Evolutionary conservation across 352 stramenopile genomes (phyloP).

Genomic region (Phytophthora lateralis): DNA sequence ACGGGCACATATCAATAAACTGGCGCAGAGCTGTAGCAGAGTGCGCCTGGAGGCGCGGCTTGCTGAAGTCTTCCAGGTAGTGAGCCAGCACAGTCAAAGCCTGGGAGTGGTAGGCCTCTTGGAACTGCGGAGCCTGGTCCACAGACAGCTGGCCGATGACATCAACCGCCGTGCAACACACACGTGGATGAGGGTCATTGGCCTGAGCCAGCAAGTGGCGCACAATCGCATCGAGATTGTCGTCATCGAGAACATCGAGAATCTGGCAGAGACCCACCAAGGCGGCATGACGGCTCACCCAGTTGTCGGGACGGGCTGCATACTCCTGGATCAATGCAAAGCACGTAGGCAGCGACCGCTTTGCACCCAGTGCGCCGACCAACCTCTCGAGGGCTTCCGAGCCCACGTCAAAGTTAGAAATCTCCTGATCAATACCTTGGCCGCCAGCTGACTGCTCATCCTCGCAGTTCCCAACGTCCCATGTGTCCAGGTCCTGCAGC

Average conservation of each 20-base stretch:
- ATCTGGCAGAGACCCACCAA: slow-evolving; percentile 86
- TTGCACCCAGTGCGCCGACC: slow-evolving; percentile 63
- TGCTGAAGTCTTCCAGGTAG: slow-evolving; percentile 65
- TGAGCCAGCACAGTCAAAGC: slow-evolving; percentile 65
- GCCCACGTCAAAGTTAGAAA: slow-evolving; percentile 89
- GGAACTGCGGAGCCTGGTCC: slow-evolving; percentile 82
- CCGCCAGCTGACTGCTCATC: slow-evolving; percentile 58
- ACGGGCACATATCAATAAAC: slow-evolving; percentile 85
- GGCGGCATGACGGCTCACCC: slow-evolving; percentile 77
- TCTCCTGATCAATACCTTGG: slow-evolving; percentile 61
- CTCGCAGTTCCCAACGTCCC: slow-evolving; percentile 70
- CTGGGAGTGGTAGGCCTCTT: slow-evolving; percentile 75
- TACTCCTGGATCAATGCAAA: slow-evolving; percentile 84
- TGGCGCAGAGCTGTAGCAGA: slow-evolving; percentile 76
- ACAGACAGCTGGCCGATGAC: slow-evolving; percentile 82
- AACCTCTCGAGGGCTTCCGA: slow-evolving; percentile 81
- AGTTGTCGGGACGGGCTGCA: slow-evolving; percentile 59
- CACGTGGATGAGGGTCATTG: slow-evolving; percentile 72
- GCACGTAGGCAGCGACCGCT: slow-evolving; percentile 75
- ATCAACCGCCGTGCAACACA: slow-evolving; percentile 86
- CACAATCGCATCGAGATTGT: slow-evolving; percentile 75
- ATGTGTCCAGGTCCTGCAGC: slow-evolving; percentile 72
- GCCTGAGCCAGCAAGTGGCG: slow-evolving; percentile 70
- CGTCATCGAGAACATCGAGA: slow-evolving; percentile 66
- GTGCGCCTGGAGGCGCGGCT: slow-evolving; percentile 75